Base-by-base conservation (phyloP, 2,329 filamentous ascomycete genomes). In the Catunica adiposa region DNA sequence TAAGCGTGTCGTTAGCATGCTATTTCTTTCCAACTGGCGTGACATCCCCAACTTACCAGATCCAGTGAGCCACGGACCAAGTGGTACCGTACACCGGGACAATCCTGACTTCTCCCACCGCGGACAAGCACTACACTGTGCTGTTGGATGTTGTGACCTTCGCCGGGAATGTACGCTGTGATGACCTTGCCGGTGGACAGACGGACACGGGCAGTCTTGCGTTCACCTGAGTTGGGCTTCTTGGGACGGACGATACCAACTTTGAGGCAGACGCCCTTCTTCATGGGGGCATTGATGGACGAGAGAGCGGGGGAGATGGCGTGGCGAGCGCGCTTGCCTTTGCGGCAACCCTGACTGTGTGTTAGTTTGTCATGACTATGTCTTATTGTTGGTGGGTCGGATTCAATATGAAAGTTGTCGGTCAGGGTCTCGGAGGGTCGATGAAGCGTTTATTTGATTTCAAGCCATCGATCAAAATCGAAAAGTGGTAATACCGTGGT, bases 81-180 rank as follows among this genome's bases (percentile, higher is more conserved):
- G 69, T 94, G 88, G 68, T 98, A 98, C 66, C 89, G 83, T 70
- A 98, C 92, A 82, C 92, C 92, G 59, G 92, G 92, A 73, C 92
- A 98, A 82, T 98, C 92, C 78, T 97, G 92, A 61, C 81, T 82
- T 67, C 92, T 78, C 1, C 92, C 92, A 58, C 92, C 92, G 62
- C 92, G 78, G n/a, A 98, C 89, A 62, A 97, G 75, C 56, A 98
- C 92, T 50, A 98, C 92, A 64, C 86, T 94, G 75, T 98, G 94
- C 77, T 97, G 92, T 76, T 97, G 90, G 62, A 97, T 89, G 70
- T 97, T 98, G 72, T 98, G 92, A 51, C 92, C 90, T 78, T 97
- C 90, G 54, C 92, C 92, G 34, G 89, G 89, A 65, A 98, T 96
- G 73, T 96, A 97, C 25, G 86, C 87, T 58, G 88, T 95, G 60